Conservation (phyloP, 2,329 filamentous ascomycete species). For the Aspergillus versicolor region DNA sequence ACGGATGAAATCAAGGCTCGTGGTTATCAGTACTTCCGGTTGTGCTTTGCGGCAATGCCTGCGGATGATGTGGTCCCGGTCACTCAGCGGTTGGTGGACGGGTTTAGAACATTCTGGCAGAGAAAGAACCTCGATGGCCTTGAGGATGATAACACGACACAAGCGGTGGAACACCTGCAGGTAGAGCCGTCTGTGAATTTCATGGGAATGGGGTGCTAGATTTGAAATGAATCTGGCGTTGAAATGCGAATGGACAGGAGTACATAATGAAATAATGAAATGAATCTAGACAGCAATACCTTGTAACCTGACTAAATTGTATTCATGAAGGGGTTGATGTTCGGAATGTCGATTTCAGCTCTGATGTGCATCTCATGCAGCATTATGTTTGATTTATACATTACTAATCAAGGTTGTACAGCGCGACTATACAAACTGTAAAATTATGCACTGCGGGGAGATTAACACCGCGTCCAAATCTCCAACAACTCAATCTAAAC, state of each 20-base stretch:
- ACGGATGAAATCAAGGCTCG: conserved; percentile 57
- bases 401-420: conserved; percentile 3
- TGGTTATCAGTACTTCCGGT: conserved; percentile 70
- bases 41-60: conserved; percentile 85
- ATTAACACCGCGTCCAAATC: not conserved
- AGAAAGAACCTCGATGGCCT: conserved; percentile 57
- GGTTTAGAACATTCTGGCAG: conserved; percentile 72
- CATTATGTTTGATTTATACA: not conserved
- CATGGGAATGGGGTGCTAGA: conserved; percentile 20
- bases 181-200: conserved; percentile 11
- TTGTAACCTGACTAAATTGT: not conserved
- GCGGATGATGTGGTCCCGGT: conserved; percentile 66
- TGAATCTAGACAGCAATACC: not conserved
- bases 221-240: not conserved
- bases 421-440: not conserved
- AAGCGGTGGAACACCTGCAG: conserved; percentile 6
- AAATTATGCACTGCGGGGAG: conserved; percentile 10
- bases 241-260: not conserved
- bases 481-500: conserved; percentile 5
- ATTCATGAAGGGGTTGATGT: not conserved
- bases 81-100: conserved; percentile 65
- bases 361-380: not conserved
- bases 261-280: not conserved
- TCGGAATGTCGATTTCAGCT: not conserved
- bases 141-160: conserved; percentile 21